These are phyloP conservation scores for Claviceps humidiphila DNA, from an alignment of 2,329 filamentous ascomycete species.

Conservation along the genomic window DNA sequence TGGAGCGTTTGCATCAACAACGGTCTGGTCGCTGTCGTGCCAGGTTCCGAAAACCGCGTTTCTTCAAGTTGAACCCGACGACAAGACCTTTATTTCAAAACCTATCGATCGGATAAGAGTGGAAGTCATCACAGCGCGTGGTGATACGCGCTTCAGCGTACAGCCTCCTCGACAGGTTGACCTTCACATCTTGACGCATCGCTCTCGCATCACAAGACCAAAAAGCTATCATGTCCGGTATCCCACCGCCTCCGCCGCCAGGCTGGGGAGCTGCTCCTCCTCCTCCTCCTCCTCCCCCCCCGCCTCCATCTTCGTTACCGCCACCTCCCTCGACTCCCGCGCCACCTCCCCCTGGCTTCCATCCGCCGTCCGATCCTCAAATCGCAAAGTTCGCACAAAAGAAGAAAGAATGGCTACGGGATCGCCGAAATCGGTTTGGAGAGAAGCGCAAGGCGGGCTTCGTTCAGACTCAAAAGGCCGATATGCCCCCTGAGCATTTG, in stretches of 20 bases:
- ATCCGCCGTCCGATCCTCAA: slow-evolving; percentile 67
- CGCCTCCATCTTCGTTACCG: slow-evolving; percentile 41
- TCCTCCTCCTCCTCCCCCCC: slow-evolving; percentile 45
- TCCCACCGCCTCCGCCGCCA: slow-evolving; percentile 43
- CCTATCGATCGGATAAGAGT: slow-evolving; percentile 4
- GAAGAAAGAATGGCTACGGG: slow-evolving; percentile 96
- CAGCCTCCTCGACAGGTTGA: slow-evolving; percentile 15
- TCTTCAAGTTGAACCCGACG: slow-evolving; percentile 7
- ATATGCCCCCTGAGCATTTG: slow-evolving; percentile 96
- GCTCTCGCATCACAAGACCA: slow-evolving; percentile 12
- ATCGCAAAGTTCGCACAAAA: slow-evolving; percentile 94
- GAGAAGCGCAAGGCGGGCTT: slow-evolving; percentile 96
- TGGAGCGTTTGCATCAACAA: slow-evolving; percentile 8
- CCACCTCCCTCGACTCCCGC: slow-evolving; percentile 43
- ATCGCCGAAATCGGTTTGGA: slow-evolving; percentile 81
- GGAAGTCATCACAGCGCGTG: slow-evolving; percentile 16
- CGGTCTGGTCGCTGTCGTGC: slow-evolving; percentile 17
- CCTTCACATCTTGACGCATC: slow-evolving; percentile 14
- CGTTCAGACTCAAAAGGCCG: slow-evolving; percentile 94
- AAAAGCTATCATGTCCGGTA: slow-evolving; percentile 34
- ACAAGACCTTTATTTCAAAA: background rate
- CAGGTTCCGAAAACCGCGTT: slow-evolving; percentile 16
- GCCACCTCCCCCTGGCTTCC: slow-evolving; percentile 58
- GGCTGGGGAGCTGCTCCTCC: slow-evolving; percentile 40
- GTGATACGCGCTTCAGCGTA: slow-evolving; percentile 23